Evolutionary conservation across 495 filamentous ascomycete species (phyloP).

Genomic region (Aspergillus biplanus): DNA sequence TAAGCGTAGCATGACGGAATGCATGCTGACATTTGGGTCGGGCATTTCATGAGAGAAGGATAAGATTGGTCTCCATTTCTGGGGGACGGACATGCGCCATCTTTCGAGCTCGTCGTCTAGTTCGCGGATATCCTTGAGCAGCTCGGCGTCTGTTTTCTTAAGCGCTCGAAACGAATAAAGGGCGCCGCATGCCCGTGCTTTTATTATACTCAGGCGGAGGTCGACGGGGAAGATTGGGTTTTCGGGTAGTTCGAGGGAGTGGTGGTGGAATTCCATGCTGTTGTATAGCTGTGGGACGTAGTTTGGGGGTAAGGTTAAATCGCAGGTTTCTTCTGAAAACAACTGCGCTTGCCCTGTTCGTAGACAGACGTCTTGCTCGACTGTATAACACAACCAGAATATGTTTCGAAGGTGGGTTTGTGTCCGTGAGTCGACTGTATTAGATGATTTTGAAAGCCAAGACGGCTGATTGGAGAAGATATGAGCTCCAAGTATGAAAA

Average conservation of each 20-base stretch:
- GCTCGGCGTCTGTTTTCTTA: constrained; percentile 55
- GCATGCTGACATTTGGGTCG: constrained; percentile 44
- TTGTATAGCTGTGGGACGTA: constrained; percentile 43
- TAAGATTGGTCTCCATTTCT: constrained; percentile 45
- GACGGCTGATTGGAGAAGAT: constrained; percentile 17
- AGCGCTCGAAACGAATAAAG: constrained; percentile 51
- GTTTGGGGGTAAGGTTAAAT: constrained; percentile 51
- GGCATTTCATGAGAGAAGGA: constrained; percentile 42
- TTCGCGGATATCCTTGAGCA: constrained; percentile 55
- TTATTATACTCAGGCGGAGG: constrained; percentile 53
- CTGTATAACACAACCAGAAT: constrained; percentile 57
- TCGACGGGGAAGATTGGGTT: constrained; percentile 52
- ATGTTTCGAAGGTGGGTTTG: constrained; percentile 48
- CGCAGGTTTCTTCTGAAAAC: constrained; percentile 57
- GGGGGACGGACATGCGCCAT: constrained; percentile 52
- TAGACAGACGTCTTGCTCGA: constrained; percentile 55
- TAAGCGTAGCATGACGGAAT: constrained; percentile 49
- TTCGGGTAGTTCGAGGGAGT: constrained; percentile 26
- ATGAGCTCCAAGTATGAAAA: constrained; percentile 55
- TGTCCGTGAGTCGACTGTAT: constrained; percentile 20
- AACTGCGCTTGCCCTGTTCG: constrained; percentile 56
- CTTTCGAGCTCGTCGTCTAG: constrained; percentile 55
- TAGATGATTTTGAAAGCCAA: not conserved
- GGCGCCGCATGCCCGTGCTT: constrained; percentile 49
- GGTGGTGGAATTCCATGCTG: constrained; percentile 32